Evolutionary conservation across 768 basidiomycete species (phyloP), one percentile per base, ranked within the genome.

Genomic region (Boletellus ananas): DNA sequence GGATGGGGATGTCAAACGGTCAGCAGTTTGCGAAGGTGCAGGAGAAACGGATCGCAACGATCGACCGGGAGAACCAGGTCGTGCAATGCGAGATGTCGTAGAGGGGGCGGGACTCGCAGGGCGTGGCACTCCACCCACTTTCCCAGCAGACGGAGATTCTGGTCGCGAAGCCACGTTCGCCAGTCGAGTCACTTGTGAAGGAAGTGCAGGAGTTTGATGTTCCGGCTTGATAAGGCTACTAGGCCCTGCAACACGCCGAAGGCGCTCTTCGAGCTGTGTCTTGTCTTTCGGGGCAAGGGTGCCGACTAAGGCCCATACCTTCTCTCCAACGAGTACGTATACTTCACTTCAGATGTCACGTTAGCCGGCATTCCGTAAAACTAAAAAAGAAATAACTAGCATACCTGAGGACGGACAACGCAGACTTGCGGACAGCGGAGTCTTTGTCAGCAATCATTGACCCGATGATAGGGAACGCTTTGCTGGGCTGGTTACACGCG

Each of bases 371-470:
- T 29, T 43, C 40, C 21, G 13, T 34, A 13, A 55, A 27, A 46
- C 14, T 5, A 25, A 6, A 25, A 25, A 25, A 25, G 23, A 5
- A 57, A 42, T 21, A 20, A 41, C 21, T 47, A n/a, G 70, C 74
- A 61, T 62, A 88, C 93, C 93, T 87, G 43, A 98, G 74, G 34
- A 84, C 78, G 31, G 80, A 79, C 34, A 98, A 74, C 4, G 92
- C 89, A 8, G 94, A 91, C 61, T 89, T 94, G 11, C 94, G 80
- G 38, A 94, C 92, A 49, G 81, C 76, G 1, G 90, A 83, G 67
- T 98, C 95, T 64, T 90, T 91, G 65, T 95, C 94, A 21, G 86
- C 82, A 54, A 96, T 84, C 76, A 88, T 83, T 0, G 81, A 74
- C 6, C 87, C 90, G 42, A 94, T 76, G 29, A 77, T 60, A 0